A percentile compares a stretch with the other conserved stretches of the same genome.
phyloP scores from a whole-genome alignment of 768 basidiomycete genomes.

The Hygrocybe punicea region DNA sequence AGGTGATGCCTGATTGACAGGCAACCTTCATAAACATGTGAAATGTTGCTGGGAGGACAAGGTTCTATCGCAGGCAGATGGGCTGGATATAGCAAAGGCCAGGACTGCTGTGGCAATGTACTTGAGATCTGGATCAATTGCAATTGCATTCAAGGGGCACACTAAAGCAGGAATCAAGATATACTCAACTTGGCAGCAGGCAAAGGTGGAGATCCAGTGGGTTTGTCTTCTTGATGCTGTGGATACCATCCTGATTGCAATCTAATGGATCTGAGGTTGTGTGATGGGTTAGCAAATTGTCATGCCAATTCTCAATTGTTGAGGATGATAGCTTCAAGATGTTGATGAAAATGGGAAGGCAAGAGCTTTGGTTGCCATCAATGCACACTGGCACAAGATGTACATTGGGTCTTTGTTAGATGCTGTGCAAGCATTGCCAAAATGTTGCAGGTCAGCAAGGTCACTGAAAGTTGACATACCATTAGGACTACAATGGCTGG shows the following conservation, averaged over 20 bases:
- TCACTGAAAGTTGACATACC: not conserved
- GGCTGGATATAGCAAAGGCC: not conserved
- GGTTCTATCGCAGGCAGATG: not conserved
- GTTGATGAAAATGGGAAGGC: constrained; percentile 36
- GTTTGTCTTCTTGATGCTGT: too few relatives aligned
- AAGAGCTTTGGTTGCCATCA: constrained; percentile 24
- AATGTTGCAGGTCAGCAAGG: constrained; percentile 22
- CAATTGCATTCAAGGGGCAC: constrained; percentile 25
- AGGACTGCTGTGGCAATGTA: constrained; percentile 1
- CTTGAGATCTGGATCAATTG: constrained; percentile 20
- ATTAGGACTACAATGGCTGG: constrained; percentile 27
- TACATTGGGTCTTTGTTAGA: not conserved
- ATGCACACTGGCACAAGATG: constrained; percentile 26
- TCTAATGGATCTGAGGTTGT: constrained; percentile 28
- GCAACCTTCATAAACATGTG: constrained; percentile 28
- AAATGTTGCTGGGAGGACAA: not conserved
- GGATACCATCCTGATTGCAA: not conserved
- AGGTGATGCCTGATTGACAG: constrained; percentile 22
- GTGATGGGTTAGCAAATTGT: constrained; percentile 32
- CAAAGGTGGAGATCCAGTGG: constrained; percentile 22
- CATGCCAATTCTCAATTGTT: constrained; percentile 32
- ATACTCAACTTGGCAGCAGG: constrained; percentile 26
- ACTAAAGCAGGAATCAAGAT: constrained; percentile 7
- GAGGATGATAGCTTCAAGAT: constrained; percentile 27
- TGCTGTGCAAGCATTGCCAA: constrained; percentile 23